Conservation (phyloP, 441 rosid species). For the Monsonia emarginata region DNA sequence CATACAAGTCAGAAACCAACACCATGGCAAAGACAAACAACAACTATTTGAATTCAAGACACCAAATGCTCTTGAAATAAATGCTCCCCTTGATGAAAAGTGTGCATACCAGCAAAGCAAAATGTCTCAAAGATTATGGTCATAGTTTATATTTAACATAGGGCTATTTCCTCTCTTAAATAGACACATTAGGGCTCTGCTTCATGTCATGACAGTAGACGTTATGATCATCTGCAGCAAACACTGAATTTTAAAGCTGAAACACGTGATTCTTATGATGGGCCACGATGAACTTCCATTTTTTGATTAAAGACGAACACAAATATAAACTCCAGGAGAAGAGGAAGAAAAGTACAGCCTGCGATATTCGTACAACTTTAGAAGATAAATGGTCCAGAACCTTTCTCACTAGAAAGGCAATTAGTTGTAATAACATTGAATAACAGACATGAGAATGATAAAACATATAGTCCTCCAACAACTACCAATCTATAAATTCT, state of each 20-base stretch:
- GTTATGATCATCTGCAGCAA: not conserved
- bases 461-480: not conserved
- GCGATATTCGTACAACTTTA: not conserved
- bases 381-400: not conserved
- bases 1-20: slow-evolving; percentile 5
- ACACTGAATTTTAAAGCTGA: not conserved
- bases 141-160: not conserved
- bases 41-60: slow-evolving; percentile 5
- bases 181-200: not conserved
- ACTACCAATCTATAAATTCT: not conserved
- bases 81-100: not conserved
- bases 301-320: not conserved
- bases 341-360: not conserved
- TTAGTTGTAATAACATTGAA: not conserved
- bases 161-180: not conserved
- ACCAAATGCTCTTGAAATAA: not conserved
- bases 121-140: not conserved
- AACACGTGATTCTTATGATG: not conserved
- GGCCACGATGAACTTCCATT: not conserved
- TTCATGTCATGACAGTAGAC: not conserved
- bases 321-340: not conserved
- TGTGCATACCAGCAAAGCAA: not conserved
- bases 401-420: not conserved
- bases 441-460: not conserved
- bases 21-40: not conserved